Evolutionary conservation across 2,329 filamentous ascomycete genomes (phyloP).

Genomic region (Pseudopithomyces chartarum): DNA sequence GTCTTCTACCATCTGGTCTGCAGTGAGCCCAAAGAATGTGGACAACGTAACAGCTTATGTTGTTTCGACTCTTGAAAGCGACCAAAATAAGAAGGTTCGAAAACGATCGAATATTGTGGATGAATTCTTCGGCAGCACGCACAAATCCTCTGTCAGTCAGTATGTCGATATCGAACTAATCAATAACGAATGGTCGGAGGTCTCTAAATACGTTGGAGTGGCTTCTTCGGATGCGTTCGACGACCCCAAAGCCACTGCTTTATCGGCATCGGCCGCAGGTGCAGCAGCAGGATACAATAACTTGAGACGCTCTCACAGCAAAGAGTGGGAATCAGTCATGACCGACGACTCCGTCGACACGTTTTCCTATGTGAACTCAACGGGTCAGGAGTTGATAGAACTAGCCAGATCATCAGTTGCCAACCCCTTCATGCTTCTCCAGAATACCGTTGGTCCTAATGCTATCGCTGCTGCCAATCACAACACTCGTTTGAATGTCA

Average conservation of each 20-base stretch:
- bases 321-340: constrained; percentile 67
- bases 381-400: constrained; percentile 61
- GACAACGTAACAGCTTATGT: constrained; percentile 67
- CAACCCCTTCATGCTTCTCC: constrained; percentile 62
- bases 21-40: constrained; percentile 67
- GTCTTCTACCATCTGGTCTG: constrained; percentile 63
- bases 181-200: constrained; percentile 57
- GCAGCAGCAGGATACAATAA: constrained; percentile 59
- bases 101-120: constrained; percentile 52
- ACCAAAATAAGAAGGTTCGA: constrained; percentile 49
- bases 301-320: constrained; percentile 60
- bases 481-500: constrained; percentile 59
- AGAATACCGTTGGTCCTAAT: constrained; percentile 60
- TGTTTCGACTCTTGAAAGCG: constrained; percentile 57
- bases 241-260: constrained; percentile 61
- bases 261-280: constrained; percentile 58
- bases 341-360: constrained; percentile 66
- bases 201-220: constrained; percentile 71
- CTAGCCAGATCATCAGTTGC: constrained; percentile 60
- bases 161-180: constrained; percentile 59
- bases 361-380: constrained; percentile 62
- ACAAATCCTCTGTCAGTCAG: constrained; percentile 69
- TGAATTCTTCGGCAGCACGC: constrained; percentile 55
- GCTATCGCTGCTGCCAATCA: constrained; percentile 56
- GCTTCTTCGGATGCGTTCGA: constrained; percentile 72